Evolutionary conservation across 192 early-diverging fungal species (phyloP).

Genomic region (Mortierella antarctica): DNA sequence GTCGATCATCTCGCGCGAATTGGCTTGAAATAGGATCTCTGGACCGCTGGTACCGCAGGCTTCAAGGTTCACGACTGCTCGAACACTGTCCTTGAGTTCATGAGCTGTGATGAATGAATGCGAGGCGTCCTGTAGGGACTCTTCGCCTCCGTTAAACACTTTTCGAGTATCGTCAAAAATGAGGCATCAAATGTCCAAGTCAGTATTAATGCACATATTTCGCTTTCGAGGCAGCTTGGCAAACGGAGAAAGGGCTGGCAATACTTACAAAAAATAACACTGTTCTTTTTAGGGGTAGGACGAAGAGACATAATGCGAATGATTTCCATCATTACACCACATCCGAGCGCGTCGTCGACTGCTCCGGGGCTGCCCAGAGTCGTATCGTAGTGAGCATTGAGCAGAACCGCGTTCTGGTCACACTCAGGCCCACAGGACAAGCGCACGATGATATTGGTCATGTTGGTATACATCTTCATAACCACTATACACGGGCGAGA

Average conservation of each 20-base stretch:
- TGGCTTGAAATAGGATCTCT: slow-evolving; percentile 79
- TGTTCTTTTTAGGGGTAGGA: slow-evolving; percentile 54
- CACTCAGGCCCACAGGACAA: slow-evolving; percentile 73
- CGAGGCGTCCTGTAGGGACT: slow-evolving; percentile 76
- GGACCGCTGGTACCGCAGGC: slow-evolving; percentile 72
- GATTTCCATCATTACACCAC: slow-evolving; percentile 77
- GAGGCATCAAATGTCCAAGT: too few species aligned
- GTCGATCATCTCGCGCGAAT: slow-evolving; percentile 70
- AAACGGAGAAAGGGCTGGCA: background rate
- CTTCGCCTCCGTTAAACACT: slow-evolving; percentile 68
- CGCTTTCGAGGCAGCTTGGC: background rate
- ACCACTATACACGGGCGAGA: slow-evolving; percentile 45
- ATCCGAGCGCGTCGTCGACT: slow-evolving; percentile 71
- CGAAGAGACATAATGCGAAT: slow-evolving; percentile 61
- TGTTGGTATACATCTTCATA: slow-evolving; percentile 72
- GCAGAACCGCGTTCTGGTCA: slow-evolving; percentile 69
- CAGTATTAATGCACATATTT: background rate
- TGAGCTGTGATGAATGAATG: slow-evolving; percentile 74
- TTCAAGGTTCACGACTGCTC: slow-evolving; percentile 77
- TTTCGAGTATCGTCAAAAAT: background rate
- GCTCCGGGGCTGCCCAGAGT: slow-evolving; percentile 67
- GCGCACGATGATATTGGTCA: slow-evolving; percentile 75
- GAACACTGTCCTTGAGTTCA: slow-evolving; percentile 60
- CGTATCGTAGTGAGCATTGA: slow-evolving; percentile 79
- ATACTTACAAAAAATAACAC: slow-evolving; percentile 61